Base-by-base conservation (phyloP, 2,329 filamentous ascomycete genomes). In the Pyrenophora seminiperda region DNA sequence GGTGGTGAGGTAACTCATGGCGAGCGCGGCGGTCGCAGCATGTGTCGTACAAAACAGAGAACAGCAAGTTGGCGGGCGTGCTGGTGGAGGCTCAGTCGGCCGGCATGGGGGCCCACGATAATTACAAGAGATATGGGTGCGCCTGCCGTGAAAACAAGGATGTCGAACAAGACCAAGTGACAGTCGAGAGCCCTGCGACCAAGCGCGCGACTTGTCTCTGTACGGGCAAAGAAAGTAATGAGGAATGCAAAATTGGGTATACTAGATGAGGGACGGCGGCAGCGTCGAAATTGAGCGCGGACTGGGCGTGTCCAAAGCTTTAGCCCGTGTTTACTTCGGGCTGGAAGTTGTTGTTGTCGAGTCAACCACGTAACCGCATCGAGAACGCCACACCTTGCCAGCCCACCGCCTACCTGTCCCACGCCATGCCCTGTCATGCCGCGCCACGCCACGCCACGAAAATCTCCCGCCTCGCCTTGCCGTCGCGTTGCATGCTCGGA, bases 1-100 rank as follows among this genome's bases (percentile, higher is more conserved):
- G 19, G 68, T 58, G 58, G 71, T 70, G 19, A 54, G 61, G 61
- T 67, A 72, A 57, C 68, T 72, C 71, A 75, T 75, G 57, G 59
- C 58, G 63, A 59, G 60, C 56, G 61, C 59, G 47, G 51, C 34
- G 45, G 53, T 34, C 45, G 40, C 63, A 50, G 63, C 68, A 72
- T 71, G 57, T 62, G 68, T 67, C 50, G 66, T 56, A 63, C 63
- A 56, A 56, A 41, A 33, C 39, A 42, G 34, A 46, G 42, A 27
- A 27, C 24, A 27, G 47, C 32, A 47, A 39, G 49, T 54, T 15
- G 54, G 50, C 47, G 54, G 41, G 54, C 40, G 61, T 54, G 30
- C 54, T 42, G 17, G 49, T 34, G 52, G 60, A 59, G 47, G 58
- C 30, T 54, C 45, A 37, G 54, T 61, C 62, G 66, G 56, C 67